Conservation (phyloP, 345 rosid species). For the Microthlaspi erraticum region DNA sequence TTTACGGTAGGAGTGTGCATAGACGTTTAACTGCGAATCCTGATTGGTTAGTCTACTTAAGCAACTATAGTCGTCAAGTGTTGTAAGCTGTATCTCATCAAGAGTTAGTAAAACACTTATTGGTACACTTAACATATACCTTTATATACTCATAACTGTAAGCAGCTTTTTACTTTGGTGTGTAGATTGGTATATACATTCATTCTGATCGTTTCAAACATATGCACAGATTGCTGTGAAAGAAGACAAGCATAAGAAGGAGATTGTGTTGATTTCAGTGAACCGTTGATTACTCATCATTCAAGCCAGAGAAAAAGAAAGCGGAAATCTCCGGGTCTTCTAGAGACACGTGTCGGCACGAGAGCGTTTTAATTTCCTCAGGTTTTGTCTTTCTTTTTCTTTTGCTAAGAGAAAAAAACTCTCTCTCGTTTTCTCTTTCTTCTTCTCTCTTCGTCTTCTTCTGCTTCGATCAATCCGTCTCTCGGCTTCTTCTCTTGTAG, state of each 20-base stretch:
- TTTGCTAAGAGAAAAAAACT: too few species aligned
- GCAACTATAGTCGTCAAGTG: conserved; percentile 4
- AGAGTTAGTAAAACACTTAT: too few species aligned
- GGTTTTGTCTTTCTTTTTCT: too few species aligned
- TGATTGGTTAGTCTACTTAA: background rate
- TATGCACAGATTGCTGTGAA: conserved; percentile 62
- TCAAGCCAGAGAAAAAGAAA: conserved; percentile 83
- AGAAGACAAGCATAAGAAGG: conserved; percentile 94
- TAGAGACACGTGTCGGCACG: too few species aligned
- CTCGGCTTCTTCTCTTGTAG: too few species aligned
- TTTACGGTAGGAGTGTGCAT: background rate
- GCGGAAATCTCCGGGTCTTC: conserved; percentile 56
- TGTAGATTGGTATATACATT: conserved; percentile 13
- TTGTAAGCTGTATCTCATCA: background rate
- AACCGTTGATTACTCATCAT: conserved; percentile 72
- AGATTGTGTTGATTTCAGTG: conserved; percentile 63
- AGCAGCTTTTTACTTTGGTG: background rate
- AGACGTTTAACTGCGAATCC: background rate
- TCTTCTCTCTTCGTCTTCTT: too few species aligned
- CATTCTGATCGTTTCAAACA: background rate
- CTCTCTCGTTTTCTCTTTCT: too few species aligned
- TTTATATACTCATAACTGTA: too few species aligned
- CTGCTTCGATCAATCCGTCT: too few species aligned
- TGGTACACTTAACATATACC: too few species aligned
- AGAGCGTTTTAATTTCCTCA: too few species aligned